These are phyloP conservation scores for Ramularia collo-cygni DNA, from an alignment of 2,329 filamentous ascomycete species.

Conservation along the genomic window DNA sequence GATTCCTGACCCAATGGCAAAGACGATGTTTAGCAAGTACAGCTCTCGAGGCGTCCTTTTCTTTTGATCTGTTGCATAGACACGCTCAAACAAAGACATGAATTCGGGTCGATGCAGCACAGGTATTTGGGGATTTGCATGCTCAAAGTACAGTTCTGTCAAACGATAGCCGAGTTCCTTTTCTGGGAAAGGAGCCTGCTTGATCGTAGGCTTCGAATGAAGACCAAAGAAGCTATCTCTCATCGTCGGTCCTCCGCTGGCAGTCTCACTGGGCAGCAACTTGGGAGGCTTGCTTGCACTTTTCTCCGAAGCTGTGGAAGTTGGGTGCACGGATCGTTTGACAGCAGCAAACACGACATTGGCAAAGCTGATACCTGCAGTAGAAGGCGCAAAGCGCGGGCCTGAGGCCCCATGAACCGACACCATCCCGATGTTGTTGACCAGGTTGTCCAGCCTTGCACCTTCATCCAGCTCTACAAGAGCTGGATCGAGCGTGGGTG, in stretches of 20 bases:
- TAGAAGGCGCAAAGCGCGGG: conserved; percentile 73
- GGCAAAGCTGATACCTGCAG: conserved; percentile 89
- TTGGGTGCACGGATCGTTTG: conserved; percentile 60
- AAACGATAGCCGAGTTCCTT: conserved; percentile 65
- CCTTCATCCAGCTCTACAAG: conserved; percentile 47
- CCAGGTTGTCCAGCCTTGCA: conserved; percentile 58
- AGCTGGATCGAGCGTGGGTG: conserved; percentile 20
- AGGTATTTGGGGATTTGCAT: conserved; percentile 92
- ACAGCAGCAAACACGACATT: conserved; percentile 91
- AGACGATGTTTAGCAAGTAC: conserved; percentile 96
- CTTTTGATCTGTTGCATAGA: conserved; percentile 63
- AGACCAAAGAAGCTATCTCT: conserved; percentile 96
- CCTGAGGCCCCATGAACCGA: conserved; percentile 73
- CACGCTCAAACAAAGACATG: conserved; percentile 76
- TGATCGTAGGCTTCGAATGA: conserved; percentile 81
- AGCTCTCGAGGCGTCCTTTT: conserved; percentile 69
- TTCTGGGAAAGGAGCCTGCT: conserved; percentile 76
- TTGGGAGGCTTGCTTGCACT: conserved; percentile 49
- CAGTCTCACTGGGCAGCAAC: conserved; percentile 42
- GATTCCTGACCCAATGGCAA: conserved; percentile 89
- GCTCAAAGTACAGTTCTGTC: conserved; percentile 83
- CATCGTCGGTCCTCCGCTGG: conserved; percentile 68
- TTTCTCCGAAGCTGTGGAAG: conserved; percentile 56
- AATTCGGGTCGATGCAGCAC: conserved; percentile 86
- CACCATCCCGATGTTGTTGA: conserved; percentile 66